Evolutionary conservation across 345 rosid genomes (phyloP).

Genomic region (Stellera chamaejasme): DNA sequence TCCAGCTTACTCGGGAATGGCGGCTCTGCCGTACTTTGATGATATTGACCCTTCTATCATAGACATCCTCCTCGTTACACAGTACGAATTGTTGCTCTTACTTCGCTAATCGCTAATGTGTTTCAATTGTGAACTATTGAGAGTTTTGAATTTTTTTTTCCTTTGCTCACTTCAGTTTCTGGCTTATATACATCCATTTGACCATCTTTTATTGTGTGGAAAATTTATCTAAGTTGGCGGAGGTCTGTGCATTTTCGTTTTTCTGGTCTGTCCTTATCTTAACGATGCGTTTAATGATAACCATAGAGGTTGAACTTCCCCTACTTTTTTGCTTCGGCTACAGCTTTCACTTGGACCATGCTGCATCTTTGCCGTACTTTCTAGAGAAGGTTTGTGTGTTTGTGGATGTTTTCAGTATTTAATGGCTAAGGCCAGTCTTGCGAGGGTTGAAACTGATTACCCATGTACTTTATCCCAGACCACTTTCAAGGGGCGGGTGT

Average conservation of each 20-base stretch:
- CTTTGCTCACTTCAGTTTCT: not conserved
- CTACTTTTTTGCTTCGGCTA: conserved; percentile 16
- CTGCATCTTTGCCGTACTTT: conserved; percentile 93
- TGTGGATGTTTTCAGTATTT: not conserved
- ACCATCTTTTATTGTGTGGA: not conserved
- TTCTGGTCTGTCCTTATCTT: too few species aligned
- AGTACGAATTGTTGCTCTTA: conserved; percentile 31
- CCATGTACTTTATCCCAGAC: conserved; percentile 37
- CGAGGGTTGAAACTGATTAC: conserved; percentile 4
- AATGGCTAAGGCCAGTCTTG: not conserved
- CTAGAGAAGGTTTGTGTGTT: conserved; percentile 67
- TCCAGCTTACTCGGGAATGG: conserved; percentile 87
- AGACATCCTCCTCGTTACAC: conserved; percentile 87
- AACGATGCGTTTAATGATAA: not conserved
- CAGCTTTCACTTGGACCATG: conserved; percentile 99
- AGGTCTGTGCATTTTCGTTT: too few species aligned
- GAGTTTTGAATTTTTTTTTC: not conserved
- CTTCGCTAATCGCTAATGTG: not conserved
- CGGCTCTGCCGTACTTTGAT: conserved; percentile 90
- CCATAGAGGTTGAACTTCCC: not conserved
- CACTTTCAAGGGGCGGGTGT: conserved; percentile 80
- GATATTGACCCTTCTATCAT: conserved; percentile 88
- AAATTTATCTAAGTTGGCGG: not conserved
- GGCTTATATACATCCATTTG: not conserved
- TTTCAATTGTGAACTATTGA: not conserved